Evolutionary conservation across 805 yeast genomes (phyloP).

Genomic region (Candida parachauliodes): DNA sequence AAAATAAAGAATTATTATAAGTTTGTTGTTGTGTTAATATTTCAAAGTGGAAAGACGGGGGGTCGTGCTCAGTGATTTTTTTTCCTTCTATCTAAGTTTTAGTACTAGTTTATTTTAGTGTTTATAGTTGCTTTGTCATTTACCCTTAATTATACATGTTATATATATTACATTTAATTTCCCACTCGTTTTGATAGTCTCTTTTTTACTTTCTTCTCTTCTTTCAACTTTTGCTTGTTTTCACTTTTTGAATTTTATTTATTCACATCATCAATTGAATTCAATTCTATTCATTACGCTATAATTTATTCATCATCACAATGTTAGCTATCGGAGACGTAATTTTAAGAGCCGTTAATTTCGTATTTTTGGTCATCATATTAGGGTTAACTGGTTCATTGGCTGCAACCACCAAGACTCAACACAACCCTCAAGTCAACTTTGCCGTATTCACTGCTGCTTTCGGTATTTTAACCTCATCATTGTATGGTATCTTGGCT

Average conservation of each 20-base stretch:
- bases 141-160: no score
- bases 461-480: conserved; percentile 77
- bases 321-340: conserved; percentile 74
- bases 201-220: not conserved
- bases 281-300: no score
- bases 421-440: conserved; percentile 76
- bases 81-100: no score
- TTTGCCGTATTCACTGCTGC: conserved; percentile 85
- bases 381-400: conserved; percentile 90
- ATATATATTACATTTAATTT: not conserved
- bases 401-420: conserved; percentile 55
- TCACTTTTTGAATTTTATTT: not conserved
- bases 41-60: no score
- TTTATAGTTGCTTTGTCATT: no score
- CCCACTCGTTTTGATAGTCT: not conserved
- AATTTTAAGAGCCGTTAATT: conserved; percentile 69
- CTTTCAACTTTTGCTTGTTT: conserved; percentile 1
- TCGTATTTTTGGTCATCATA: conserved; percentile 69
- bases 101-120: no score
- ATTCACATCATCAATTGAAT: no score
- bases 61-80: no score
- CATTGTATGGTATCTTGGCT: conserved; percentile 76
- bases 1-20: no score
- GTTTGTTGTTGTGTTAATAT: no score
- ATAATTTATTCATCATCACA: no score